These are phyloP conservation scores for Monosporascus ibericus DNA, from an alignment of 2,329 filamentous ascomycete genomes.

Conservation along the genomic window DNA sequence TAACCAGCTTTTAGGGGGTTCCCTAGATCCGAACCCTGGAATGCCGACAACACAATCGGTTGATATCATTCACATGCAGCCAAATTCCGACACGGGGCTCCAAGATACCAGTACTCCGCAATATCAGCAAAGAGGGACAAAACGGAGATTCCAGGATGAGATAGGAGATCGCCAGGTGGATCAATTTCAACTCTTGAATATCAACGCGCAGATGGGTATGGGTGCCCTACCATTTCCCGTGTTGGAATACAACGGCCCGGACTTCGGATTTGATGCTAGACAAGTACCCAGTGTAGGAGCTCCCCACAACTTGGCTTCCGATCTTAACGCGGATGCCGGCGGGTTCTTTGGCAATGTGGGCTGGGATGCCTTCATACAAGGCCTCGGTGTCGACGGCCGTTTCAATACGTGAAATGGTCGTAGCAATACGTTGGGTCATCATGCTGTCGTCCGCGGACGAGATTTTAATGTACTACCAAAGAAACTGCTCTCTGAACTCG, in stretches of 20 bases:
- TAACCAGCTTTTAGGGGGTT: neutral
- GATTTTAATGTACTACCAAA: conserved; percentile 1
- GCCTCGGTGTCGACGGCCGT: neutral
- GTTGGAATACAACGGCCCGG: conserved; percentile 5
- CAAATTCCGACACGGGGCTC: neutral
- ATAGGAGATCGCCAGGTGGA: neutral
- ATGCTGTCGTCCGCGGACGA: no score
- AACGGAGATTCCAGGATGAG: neutral
- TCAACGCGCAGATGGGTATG: neutral
- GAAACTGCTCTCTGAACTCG: conserved; percentile 4
- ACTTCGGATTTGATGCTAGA: conserved; percentile 7
- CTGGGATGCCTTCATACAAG: conserved; percentile 1
- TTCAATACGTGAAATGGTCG: neutral
- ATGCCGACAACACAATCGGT: neutral
- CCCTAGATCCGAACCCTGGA: neutral
- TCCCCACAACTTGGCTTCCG: neutral
- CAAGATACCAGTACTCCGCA: neutral
- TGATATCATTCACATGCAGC: neutral
- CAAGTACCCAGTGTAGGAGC: neutral
- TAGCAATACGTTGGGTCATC: neutral
- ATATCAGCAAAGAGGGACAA: neutral
- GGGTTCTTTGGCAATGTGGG: conserved; percentile 1
- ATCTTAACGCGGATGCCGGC: conserved; percentile 1
- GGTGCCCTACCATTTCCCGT: neutral
- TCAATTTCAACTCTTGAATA: neutral